Evolutionary conservation across 2,329 filamentous ascomycete genomes (phyloP).

Genomic region (Epichloe typhina): DNA sequence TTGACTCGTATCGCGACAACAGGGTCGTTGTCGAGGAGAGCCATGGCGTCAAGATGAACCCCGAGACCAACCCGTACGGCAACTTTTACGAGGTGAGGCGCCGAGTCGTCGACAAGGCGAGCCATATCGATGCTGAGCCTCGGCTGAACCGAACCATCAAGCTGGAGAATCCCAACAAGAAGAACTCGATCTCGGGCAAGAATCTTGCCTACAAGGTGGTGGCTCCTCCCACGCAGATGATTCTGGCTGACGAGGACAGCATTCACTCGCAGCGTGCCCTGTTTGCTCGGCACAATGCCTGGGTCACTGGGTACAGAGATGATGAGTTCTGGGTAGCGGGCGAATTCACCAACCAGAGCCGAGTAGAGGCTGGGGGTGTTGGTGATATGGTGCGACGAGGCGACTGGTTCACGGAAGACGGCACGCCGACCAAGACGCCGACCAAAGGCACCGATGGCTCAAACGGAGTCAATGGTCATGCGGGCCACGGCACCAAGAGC

Average conservation of each 20-base stretch:
- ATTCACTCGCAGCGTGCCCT: conserved; percentile 28
- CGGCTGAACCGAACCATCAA: conserved; percentile 36
- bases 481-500: conserved; percentile 11
- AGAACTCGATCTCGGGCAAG: conserved; percentile 34
- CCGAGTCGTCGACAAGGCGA: conserved; percentile 29
- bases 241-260: conserved; percentile 29
- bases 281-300: conserved; percentile 33
- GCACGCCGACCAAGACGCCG: conserved; percentile 7
- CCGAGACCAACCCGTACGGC: conserved; percentile 44
- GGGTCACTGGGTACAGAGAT: conserved; percentile 36
- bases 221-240: conserved; percentile 30
- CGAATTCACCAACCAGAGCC: conserved; percentile 37
- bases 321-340: conserved; percentile 37
- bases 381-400: conserved; percentile 32
- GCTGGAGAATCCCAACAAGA: conserved; percentile 31
- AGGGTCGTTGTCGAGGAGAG: conserved; percentile 31
- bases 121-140: conserved; percentile 39
- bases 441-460: conserved; percentile 5
- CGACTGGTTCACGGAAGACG: conserved; percentile 29
- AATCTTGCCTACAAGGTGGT: conserved; percentile 36
- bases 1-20: conserved; percentile 39
- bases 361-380: conserved; percentile 28
- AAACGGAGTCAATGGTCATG: conserved; percentile 1
- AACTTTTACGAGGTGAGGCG: conserved; percentile 46
- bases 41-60: conserved; percentile 25